Evolutionary conservation across 768 basidiomycete species (phyloP), one percentile per base, ranked within the genome.

Genomic region (Suillus cothurnatus): DNA sequence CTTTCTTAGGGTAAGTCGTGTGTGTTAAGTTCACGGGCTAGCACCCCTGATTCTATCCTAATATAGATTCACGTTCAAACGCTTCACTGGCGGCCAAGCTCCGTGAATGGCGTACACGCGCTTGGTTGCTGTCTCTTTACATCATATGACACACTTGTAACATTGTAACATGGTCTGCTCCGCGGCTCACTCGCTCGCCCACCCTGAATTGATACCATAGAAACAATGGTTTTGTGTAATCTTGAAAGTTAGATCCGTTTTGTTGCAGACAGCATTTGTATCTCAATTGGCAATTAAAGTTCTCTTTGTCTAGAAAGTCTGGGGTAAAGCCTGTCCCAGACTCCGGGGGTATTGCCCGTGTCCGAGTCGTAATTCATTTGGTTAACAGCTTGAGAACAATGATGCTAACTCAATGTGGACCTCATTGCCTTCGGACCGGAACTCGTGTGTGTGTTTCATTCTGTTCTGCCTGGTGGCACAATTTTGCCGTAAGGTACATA

Each of bases 11-110:
- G 88, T 88, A 69, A 53, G 85, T 77, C 26, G 11, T 39, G 38
- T 61, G 19, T 61, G 45, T n/a, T 52, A 4, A 15, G 38, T 53
- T 39, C 9, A 28, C 39, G 52, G 52, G 53, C 38, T 65, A 62
- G 63, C 36, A 41, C 21, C 47, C 17, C 34, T 45, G 55, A 68
- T 50, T 69, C 41, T 11, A 36, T 45, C 62, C 4, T 65, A 59
- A 47, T 66, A 32, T 71, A 94, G 92, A 65, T 94, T 93, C 74
- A 94, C 92, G 21, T 94, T 93, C 87, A 93, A 92, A 76, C 87
- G 92, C 31, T 92, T 86, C 79, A 78, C 78, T 52, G 61, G 56
- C 38, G 31, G 26, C 19, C 53, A 56, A 47, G 45, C 23, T 61
- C 52, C 32, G 39, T 64, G 21, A 62, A 41, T 28, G 17, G 36